phyloP scores from a whole-genome alignment of 2,329 filamentous ascomycete genomes.

The Colletotrichum lentis region DNA sequence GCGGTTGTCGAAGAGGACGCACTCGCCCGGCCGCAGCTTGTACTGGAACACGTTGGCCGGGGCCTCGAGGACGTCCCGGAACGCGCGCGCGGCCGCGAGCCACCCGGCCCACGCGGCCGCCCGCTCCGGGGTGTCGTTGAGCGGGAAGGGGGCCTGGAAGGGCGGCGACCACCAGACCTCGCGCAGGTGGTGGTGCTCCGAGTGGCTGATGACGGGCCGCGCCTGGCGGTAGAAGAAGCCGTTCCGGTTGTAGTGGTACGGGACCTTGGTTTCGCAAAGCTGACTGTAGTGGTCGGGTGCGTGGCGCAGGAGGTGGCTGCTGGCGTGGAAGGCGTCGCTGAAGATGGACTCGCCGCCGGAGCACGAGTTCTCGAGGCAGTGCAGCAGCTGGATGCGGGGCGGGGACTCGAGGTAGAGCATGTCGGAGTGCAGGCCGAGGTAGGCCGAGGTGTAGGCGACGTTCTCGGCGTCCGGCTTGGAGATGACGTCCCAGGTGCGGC shows the following conservation, averaged over 20 bases:
- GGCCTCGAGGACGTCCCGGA: slow-evolving; percentile 67
- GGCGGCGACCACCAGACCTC: slow-evolving; percentile 74
- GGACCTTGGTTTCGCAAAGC: slow-evolving; percentile 58
- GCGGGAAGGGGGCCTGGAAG: slow-evolving; percentile 71
- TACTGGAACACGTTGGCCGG: slow-evolving; percentile 70
- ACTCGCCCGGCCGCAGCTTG: slow-evolving; percentile 81
- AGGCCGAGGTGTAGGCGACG: slow-evolving; percentile 85
- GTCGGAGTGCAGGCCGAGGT: slow-evolving; percentile 91
- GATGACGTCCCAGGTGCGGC: slow-evolving; percentile 86
- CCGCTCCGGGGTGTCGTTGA: slow-evolving; percentile 30
- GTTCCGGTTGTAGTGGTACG: slow-evolving; percentile 74
- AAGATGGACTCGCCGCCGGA: slow-evolving; percentile 87
- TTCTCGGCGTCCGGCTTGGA: slow-evolving; percentile 86
- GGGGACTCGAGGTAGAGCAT: slow-evolving; percentile 84
- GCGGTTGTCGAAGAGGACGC: slow-evolving; percentile 91
- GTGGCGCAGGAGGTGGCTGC: slow-evolving; percentile 48
- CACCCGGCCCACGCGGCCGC: slow-evolving; percentile 47
- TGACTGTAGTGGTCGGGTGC: slow-evolving; percentile 43
- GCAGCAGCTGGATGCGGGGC: slow-evolving; percentile 85
- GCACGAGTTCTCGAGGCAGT: slow-evolving; percentile 84
- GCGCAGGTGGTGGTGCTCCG: slow-evolving; percentile 39
- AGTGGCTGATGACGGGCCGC: slow-evolving; percentile 58
- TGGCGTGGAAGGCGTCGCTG: slow-evolving; percentile 75
- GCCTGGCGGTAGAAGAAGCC: slow-evolving; percentile 68
- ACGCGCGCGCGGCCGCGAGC: slow-evolving; percentile 60